Evolutionary conservation across 1,139 yeast genomes (phyloP), one percentile per base, ranked within the genome.

Genomic region (Magnusiomyces sp.): DNA sequence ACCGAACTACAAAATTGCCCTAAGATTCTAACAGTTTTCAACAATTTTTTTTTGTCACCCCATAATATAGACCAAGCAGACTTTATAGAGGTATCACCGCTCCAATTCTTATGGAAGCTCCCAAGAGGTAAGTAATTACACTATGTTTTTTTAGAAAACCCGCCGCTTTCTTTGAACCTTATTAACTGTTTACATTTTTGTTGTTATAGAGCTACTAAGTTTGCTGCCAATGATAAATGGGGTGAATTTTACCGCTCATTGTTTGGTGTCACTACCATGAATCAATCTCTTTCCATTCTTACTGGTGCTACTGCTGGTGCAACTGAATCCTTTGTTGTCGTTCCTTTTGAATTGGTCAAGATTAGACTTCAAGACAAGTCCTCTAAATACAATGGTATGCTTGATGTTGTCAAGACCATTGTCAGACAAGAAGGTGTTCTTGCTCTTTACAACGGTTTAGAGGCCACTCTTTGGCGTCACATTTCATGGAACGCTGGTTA

Each of bases 281-380:
- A 75, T 56, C 97, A 90, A 71, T 79, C 87, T 13, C 74, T 92
- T 62, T 89, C 97, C 5, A 73, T 92, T 51, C 75, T 92, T 62
- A 87, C 97, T 48, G 99, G 98, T 71, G 97, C 97, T 38, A 86
- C 95, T 54, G 97, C 98, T 14, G 98, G 98, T 72, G 95, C 96
- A 44, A 84, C 95, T 49, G 98, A 92, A 70, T 80, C 96, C 4
- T 87, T 89, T 64, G 95, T 92, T 48, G 97, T 92, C 53, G 97
- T 92, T 45, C 98, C 98, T 16, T 92, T 92, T 63, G 98, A 92
- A 70, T 77, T 92, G 66, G 78, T 77, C 55, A 77, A 77, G 65
- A 92, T 92, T 66, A 79, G 95, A 71, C 76, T 94, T 63, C 98
- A 94, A 71, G 98, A 92, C 71, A 82, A 75, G 62, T 75, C 84